Percentiles rank a stretch among this genome's conserved stretches.
These are phyloP conservation scores for Penstemon barbatus DNA, from an alignment of 257 asterid genomes.

Conservation along the genomic window DNA sequence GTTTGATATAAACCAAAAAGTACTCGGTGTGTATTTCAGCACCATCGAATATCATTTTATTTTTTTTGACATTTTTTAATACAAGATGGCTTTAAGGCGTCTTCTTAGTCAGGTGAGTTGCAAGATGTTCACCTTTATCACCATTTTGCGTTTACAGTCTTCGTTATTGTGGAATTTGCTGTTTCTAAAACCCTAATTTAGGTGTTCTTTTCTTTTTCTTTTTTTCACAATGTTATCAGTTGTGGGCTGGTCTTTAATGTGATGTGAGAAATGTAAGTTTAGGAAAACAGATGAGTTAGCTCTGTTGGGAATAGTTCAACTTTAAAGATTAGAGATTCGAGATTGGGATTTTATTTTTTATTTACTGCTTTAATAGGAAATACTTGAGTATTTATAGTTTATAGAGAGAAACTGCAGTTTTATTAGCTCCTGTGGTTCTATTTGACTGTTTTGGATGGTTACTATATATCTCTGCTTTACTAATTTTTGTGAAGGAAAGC, in stretches of 20 bases:
- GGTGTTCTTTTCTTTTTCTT: constrained; percentile 6
- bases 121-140: constrained; percentile 13
- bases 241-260: not conserved
- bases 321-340: constrained; percentile 20
- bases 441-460: not conserved
- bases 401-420: not conserved
- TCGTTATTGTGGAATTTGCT: not conserved
- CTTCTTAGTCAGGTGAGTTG: constrained; percentile 61
- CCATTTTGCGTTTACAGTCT: constrained; percentile 5
- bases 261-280: not conserved
- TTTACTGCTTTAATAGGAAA: not conserved
- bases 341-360: not conserved
- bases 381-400: not conserved
- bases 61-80: constrained; percentile 27
- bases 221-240: not conserved
- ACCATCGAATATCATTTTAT: not conserved
- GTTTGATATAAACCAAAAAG: too few relatives aligned
- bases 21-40: too few relatives aligned
- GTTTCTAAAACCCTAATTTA: constrained; percentile 43
- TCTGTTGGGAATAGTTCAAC: constrained; percentile 1
- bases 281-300: not conserved
- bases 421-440: constrained; percentile 12
- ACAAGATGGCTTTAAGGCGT: constrained; percentile 61
- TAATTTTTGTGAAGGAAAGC: not conserved
- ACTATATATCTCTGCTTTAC: not conserved